Conservation (phyloP, 257 asterid genomes). For the Solanum raphanifolium region DNA sequence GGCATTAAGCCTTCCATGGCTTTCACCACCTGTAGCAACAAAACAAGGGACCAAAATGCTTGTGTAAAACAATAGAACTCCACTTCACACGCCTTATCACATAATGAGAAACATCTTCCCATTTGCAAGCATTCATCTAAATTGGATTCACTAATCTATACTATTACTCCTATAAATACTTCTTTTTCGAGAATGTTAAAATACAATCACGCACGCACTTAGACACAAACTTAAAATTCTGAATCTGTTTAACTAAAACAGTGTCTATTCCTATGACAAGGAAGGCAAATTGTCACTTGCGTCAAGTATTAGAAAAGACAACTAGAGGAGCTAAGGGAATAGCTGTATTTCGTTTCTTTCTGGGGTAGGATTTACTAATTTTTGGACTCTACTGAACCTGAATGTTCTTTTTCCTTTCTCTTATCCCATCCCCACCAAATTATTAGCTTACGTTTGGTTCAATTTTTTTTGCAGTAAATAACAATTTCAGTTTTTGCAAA, state of each 20-base stretch:
- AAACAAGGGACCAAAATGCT: constrained; percentile 35
- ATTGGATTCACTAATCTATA: neutral
- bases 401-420: neutral
- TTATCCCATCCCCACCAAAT: neutral
- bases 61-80: constrained; percentile 40
- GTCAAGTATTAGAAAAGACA: neutral
- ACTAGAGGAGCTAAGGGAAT: neutral
- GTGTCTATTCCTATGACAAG: neutral
- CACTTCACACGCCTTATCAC: constrained; percentile 12
- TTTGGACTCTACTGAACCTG: neutral
- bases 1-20: constrained; percentile 65
- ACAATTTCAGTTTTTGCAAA: neutral
- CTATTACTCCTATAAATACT: too few species aligned
- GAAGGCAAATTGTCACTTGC: neutral
- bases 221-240: neutral
- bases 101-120: neutral
- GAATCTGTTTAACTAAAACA: neutral
- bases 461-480: neutral
- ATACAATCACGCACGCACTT: neutral
- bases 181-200: too few species aligned
- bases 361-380: neutral
- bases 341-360: neutral
- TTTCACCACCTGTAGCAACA: constrained; percentile 71
- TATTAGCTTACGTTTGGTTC: neutral
- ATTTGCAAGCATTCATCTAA: neutral